Conservation (phyloP, 2,329 filamentous ascomycete genomes). For the Diaporthe capsici region DNA sequence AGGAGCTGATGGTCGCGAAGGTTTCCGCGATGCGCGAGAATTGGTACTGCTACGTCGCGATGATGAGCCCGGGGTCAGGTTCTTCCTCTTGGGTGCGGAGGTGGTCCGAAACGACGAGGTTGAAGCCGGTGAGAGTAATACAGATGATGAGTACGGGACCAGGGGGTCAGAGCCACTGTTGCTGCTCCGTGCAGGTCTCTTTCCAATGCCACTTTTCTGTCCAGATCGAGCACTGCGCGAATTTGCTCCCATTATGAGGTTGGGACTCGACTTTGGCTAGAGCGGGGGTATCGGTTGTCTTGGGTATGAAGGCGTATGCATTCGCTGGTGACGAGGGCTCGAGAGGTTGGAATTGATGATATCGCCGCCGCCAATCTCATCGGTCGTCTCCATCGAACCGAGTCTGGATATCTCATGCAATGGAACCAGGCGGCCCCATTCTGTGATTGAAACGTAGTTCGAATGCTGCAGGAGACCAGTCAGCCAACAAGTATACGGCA, state of each 20-base stretch:
- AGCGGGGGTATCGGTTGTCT: slow-evolving; percentile 23
- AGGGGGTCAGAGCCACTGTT: slow-evolving; percentile 35
- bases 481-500: slow-evolving; percentile 21
- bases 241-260: slow-evolving; percentile 50
- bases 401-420: slow-evolving; percentile 37
- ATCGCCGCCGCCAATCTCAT: slow-evolving; percentile 35
- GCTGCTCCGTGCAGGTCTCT: slow-evolving; percentile 45
- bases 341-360: slow-evolving; percentile 31
- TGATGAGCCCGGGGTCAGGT: background rate
- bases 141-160: slow-evolving; percentile 24
- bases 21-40: slow-evolving; percentile 28
- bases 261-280: slow-evolving; percentile 30
- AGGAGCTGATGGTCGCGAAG: slow-evolving; percentile 1
- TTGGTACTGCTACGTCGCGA: slow-evolving; percentile 32
- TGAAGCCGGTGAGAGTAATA: slow-evolving; percentile 35
- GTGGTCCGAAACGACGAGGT: slow-evolving; percentile 6
- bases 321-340: slow-evolving; percentile 21
- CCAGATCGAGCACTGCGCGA: slow-evolving; percentile 50
- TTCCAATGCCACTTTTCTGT: slow-evolving; percentile 52
- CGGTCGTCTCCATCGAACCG: slow-evolving; percentile 34
- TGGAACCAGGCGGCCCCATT: slow-evolving; percentile 38
- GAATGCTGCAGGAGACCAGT: slow-evolving; percentile 23
- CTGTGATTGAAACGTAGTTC: slow-evolving; percentile 23
- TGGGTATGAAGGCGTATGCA: slow-evolving; percentile 11
- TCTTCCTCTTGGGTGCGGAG: slow-evolving; percentile 26